A percentile compares a stretch with the other conserved stretches of the same genome.
Conservation (phyloP, 331 rosid species). For the Quercus lobata region DNA sequence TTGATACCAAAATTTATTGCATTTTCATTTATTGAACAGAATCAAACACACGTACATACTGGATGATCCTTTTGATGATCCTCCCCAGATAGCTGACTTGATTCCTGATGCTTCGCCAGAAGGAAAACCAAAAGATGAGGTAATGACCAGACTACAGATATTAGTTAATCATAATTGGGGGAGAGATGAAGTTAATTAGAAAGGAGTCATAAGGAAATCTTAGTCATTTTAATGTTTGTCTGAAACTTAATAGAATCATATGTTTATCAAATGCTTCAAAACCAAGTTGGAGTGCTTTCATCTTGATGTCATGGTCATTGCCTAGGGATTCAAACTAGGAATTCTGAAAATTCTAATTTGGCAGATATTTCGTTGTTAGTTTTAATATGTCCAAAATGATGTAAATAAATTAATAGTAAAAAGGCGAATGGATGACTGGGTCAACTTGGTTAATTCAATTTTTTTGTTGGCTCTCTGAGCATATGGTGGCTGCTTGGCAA, state of each 20-base stretch:
- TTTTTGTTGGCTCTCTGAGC: background rate
- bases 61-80: slow-evolving; percentile 96
- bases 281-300: background rate
- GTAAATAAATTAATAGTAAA: background rate
- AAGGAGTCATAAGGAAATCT: background rate
- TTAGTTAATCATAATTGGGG: background rate
- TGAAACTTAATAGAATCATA: background rate
- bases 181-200: slow-evolving; percentile 7
- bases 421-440: background rate
- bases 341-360: background rate
- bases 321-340: background rate
- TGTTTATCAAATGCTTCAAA: background rate
- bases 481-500: background rate
- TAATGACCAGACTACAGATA: slow-evolving; percentile 19
- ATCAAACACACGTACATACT: slow-evolving; percentile 88
- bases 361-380: background rate
- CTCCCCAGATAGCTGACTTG: slow-evolving; percentile 65
- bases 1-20: slow-evolving; percentile 10
- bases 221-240: background rate
- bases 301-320: background rate
- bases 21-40: slow-evolving; percentile 43
- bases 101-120: slow-evolving; percentile 87
- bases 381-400: background rate
- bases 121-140: slow-evolving; percentile 96
- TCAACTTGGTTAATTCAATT: slow-evolving; percentile 9